Conservation (phyloP, 305 asterid genomes). For the Rubia peregrina region DNA sequence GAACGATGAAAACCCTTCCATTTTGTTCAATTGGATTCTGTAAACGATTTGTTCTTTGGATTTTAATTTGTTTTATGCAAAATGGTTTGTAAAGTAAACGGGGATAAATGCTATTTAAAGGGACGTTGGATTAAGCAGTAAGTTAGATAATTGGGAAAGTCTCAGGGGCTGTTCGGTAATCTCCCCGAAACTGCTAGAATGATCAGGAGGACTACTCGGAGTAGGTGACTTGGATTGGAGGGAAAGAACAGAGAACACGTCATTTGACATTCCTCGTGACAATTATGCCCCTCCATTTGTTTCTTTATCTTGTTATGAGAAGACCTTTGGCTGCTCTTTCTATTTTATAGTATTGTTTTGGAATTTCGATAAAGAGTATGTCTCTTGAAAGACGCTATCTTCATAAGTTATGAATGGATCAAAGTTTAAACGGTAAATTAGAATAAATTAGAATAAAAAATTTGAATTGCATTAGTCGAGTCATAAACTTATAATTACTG, state of each 20-base stretch:
- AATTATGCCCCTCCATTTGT: conserved; percentile 2
- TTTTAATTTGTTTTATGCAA: not conserved
- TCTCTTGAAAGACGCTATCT: too few relatives aligned
- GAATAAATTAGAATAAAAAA: too few relatives aligned
- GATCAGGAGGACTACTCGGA: not conserved
- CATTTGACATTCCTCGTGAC: not conserved
- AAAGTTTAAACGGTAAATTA: too few relatives aligned
- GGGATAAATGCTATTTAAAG: not conserved
- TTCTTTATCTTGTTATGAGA: too few relatives aligned
- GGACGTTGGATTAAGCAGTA: too few relatives aligned
- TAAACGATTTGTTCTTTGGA: too few relatives aligned
- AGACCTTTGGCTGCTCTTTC: too few relatives aligned
- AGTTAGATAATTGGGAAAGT: not conserved
- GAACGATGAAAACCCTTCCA: conserved; percentile 74
- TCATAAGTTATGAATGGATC: too few relatives aligned
- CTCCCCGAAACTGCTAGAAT: conserved; percentile 12
- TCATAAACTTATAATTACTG: too few relatives aligned
- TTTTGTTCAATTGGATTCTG: conserved; percentile 8
- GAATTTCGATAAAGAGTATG: too few relatives aligned
- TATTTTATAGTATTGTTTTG: too few relatives aligned
- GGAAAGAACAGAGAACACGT: not conserved
- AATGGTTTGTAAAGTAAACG: not conserved
- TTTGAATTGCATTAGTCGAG: too few relatives aligned
- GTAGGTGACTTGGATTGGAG: not conserved
- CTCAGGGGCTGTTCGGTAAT: not conserved